These are phyloP conservation scores for Irpex lacteus DNA, from an alignment of 1,284 basidiomycete species.

Conservation along the genomic window DNA sequence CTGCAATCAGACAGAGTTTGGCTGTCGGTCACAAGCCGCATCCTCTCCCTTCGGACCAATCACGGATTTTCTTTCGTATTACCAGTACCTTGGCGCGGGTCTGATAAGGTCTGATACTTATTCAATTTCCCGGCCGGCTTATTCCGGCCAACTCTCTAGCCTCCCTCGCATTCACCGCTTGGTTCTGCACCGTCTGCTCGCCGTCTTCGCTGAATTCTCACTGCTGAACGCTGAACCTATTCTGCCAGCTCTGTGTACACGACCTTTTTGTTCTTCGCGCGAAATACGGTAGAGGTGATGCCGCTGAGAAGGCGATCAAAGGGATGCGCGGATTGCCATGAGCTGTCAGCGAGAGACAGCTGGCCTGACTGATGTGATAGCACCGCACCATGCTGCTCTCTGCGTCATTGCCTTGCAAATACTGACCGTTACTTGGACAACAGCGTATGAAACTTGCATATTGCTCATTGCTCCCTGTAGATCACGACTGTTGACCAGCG, in stretches of 20 bases:
- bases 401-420: not conserved
- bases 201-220: not conserved
- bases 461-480: not conserved
- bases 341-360: not conserved
- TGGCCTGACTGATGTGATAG: not conserved
- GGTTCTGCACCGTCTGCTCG: not conserved
- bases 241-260: not conserved
- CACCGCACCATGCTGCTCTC: not conserved
- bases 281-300: not conserved
- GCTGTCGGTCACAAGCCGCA: not conserved
- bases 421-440: not conserved
- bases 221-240: not conserved
- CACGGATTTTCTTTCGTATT: not conserved
- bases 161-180: not conserved
- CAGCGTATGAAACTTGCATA: not conserved
- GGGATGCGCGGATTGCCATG: not conserved
- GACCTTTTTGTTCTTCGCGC: not conserved
- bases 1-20: not conserved
- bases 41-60: not conserved
- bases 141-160: not conserved
- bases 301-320: not conserved
- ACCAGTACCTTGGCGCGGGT: not conserved
- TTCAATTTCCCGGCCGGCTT: not conserved
- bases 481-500: not conserved
- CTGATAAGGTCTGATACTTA: not conserved